Evolutionary conservation across 208 protist genomes (phyloP), one percentile per base, ranked within the genome.

Genomic region (Trypanosomatidae sp.): DNA sequence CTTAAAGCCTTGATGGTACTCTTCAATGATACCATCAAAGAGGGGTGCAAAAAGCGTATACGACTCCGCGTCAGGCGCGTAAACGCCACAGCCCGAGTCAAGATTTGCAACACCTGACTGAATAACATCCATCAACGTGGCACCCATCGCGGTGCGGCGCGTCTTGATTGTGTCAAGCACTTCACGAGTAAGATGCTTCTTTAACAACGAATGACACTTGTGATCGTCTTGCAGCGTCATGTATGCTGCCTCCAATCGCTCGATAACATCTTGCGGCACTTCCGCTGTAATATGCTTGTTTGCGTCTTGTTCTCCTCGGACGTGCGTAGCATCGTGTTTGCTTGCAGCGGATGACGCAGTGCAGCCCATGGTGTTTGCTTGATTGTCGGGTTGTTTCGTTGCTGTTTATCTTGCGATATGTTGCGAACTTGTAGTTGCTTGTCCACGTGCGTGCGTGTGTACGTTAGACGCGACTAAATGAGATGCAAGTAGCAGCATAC

Each of bases 101-200:
- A 64, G 47, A 54, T 81, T 81, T 20, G 22, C 57, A 22, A 81
- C 53, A 23, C 71, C 66, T 18, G 71, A 75, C 53, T 75, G 67
- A 25, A 81, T 73, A 15, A 66, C 71, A 28, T 77, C 52, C 32
- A 61, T 53, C 11, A 81, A 62, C 1, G 61, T 72, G 4, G 70
- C 63, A n/a, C 63, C 63, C 48, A 71, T 61, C n/a, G 21, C 38
- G 13, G 71, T 81, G 45, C 57, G 53, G 33, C 39, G 38, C 6
- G 3, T 41, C 51, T 70, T 71, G 16, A 77, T 25, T 45, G 58
- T 18, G 28, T 76, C 67, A 40, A 75, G 62, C 2, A 81, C 61
- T 0, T 63, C 41, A 27, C 54, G 52, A 19, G 66, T 74, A 24
- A 74, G 56, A 48, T 68, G 46, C 52, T 74, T 74, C 66, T 74